A percentile compares a stretch with the other conserved stretches of the same genome.
These are phyloP conservation scores for Acorus calamus DNA, from an alignment of 106 monocot species.

Conservation along the genomic window DNA sequence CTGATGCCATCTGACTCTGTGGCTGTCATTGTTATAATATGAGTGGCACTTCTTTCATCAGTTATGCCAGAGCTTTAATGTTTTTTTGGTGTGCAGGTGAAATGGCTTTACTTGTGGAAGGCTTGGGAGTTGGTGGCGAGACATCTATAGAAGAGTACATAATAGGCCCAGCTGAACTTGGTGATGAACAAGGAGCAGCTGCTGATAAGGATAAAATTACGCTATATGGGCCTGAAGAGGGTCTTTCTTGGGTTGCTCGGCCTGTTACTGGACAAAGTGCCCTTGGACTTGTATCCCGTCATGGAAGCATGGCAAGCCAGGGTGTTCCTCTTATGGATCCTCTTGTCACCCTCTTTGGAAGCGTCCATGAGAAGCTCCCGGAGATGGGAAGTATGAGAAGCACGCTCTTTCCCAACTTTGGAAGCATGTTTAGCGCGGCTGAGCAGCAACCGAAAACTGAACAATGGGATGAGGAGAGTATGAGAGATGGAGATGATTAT, in stretches of 20 bases:
- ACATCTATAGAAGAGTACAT: constrained; percentile 2
- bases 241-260: constrained; percentile 64
- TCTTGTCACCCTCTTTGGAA: constrained; percentile 70
- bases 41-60: no score
- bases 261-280: constrained; percentile 55
- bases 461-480: constrained; percentile 67
- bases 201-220: constrained; percentile 33
- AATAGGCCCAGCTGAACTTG: not conserved
- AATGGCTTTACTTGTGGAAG: constrained; percentile 1
- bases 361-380: constrained; percentile 74
- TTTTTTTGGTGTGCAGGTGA: not conserved
- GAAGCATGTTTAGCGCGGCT: constrained; percentile 79
- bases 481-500: constrained; percentile 39
- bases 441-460: constrained; percentile 35
- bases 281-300: constrained; percentile 41
- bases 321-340: constrained; percentile 57
- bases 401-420: constrained; percentile 71
- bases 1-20: no score
- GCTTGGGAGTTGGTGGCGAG: not conserved
- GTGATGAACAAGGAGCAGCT: not conserved
- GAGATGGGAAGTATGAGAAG: constrained; percentile 65
- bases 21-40: no score
- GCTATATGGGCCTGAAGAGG: constrained; percentile 44
- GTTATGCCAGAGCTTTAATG: no score
- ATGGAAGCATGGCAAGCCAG: constrained; percentile 60